A percentile compares a stretch with the other conserved stretches of the same genome.
Evolutionary conservation across 768 basidiomycete genomes (phyloP).

Genomic region (Peribolospora baueri): DNA sequence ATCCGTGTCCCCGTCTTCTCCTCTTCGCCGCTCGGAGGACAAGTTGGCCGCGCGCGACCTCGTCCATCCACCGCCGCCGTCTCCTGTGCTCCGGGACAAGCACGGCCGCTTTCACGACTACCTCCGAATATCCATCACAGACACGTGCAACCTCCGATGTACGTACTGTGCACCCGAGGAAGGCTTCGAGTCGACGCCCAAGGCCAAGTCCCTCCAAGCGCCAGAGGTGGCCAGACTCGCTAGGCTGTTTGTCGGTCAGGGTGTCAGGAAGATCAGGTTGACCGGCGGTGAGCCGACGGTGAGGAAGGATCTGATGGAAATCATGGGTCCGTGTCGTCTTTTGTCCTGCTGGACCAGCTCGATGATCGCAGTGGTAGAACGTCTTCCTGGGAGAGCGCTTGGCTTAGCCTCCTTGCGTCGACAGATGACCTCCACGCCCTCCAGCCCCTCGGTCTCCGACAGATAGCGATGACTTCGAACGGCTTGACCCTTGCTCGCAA

Average conservation of each 20-base stretch:
- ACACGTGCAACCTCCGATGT: conserved; percentile 73
- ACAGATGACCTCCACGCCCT: conserved; percentile 39
- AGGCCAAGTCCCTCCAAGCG: conserved; percentile 42
- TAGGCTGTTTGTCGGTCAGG: conserved; percentile 48
- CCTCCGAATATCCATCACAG: conserved; percentile 65
- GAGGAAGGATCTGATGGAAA: conserved; percentile 42
- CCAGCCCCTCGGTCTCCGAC: conserved; percentile 35
- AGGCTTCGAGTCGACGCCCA: conserved; percentile 50
- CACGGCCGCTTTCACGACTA: conserved; percentile 35
- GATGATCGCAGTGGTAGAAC: not conserved
- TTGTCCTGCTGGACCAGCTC: not conserved
- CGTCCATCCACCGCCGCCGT: no score
- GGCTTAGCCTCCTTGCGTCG: not conserved
- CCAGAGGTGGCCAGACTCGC: conserved; percentile 52
- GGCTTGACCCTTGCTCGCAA: conserved; percentile 51
- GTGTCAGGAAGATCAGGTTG: conserved; percentile 64
- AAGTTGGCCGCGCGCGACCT: no score
- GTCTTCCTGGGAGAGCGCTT: not conserved
- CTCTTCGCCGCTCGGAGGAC: no score
- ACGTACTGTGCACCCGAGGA: conserved; percentile 74
- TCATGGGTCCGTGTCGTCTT: conserved; percentile 31
- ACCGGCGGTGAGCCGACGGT: conserved; percentile 77
- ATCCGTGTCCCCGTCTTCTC: no score
- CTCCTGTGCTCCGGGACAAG: no score
- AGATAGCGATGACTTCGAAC: conserved; percentile 70